Base-by-base conservation (phyloP, 2,329 filamentous ascomycete genomes). In the Fonsecaea nubica region DNA sequence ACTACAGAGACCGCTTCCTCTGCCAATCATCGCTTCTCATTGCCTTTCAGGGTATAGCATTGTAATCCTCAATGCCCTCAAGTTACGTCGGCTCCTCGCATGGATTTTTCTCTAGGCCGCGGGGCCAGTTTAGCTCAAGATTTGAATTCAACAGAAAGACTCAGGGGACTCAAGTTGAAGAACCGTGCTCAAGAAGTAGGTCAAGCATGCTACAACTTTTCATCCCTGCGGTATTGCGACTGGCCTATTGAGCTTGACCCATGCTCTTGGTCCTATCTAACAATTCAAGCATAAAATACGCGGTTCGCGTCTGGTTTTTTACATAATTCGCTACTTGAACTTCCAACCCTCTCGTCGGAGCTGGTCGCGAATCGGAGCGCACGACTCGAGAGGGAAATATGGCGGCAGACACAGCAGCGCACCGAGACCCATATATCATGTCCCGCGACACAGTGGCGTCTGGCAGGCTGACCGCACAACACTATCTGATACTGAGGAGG, bases 381-480 rank as follows among this genome's bases (percentile, higher is more conserved):
- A 45, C 4, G 4, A 7, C 30, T 35, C n/a, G 8, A 55, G 30
- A 8, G 13, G 18, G 12, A 33, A 32, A 18, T 25, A 53, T 40
- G 45, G 21, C 33, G 4, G 32, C 58, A 35, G 35, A 33, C 10
- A 40, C 12, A 36, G 21, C 8, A 13, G 32, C 32, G n/a, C 48
- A 12, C 33, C 32, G 21, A 30, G 48, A 32, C 18, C 45, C n/a
- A 2, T 56, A 48, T 9, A 56, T 56, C 35, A 18, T 56, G 35
- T 56, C 60, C 0, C 60, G 52, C 12, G 52, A 50, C 56, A 13
- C 36, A 9, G 42, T 62, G 38, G 60, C 52, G 21, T 62, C 52
- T 8, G 52, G 52, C 21, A 55, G 52, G 18, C 21, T 62, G 30
- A 56, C 52, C 2, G 60, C 60, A 33, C 53, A 65, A 42, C 63